Base-by-base conservation (phyloP, 177 flowering plant genomes). In the Vitis hybrid region DNA sequence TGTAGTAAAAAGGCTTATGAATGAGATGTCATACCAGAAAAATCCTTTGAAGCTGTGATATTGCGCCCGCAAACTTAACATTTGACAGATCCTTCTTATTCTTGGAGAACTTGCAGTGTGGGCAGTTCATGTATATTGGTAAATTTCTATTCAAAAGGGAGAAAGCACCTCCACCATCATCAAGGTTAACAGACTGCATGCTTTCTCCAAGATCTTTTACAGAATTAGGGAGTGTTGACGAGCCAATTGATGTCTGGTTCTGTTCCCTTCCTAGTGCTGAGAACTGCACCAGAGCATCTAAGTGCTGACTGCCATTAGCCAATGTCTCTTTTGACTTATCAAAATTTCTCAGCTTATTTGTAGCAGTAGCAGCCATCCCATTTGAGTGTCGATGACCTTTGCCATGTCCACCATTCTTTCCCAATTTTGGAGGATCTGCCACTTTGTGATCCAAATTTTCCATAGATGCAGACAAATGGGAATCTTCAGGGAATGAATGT, bases 1-100 rank as follows among this genome's bases (percentile, higher is more conserved):
- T 51, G 26, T 18, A 18, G 29, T 51, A 22, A 65, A 67, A 65
- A 51, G 7, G 57, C 3, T 1, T 6, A 15, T 22, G n/a, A 49
- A 61, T 3, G 70, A 51, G 12, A 56, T 49, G 19, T 5, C 57
- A 22, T 87, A 92, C 98, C 96, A 94, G 71, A 81, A 92, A 90
- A 70, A 94, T 94, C 73, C 98, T 87, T 79, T 94, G 97, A 68
- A 94, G 92, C 83, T 94, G 98, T 62, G 98, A 90, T 63, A 89
- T 73, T 62, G 85, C 60, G 62, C 88, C 77, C 12, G 97, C 90
- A 84, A 86, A 90, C 74, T 90, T 89, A 70, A 77, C 45, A 29
- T 86, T 79, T 60, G 80, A 70, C 11, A 61, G 53, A 70, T 85
- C 84, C 70, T 81, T 82, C 79, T 76, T 84, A 61, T 68, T 76